Base-by-base conservation (phyloP, 106 monocot species). In the Triglochin maritima region DNA sequence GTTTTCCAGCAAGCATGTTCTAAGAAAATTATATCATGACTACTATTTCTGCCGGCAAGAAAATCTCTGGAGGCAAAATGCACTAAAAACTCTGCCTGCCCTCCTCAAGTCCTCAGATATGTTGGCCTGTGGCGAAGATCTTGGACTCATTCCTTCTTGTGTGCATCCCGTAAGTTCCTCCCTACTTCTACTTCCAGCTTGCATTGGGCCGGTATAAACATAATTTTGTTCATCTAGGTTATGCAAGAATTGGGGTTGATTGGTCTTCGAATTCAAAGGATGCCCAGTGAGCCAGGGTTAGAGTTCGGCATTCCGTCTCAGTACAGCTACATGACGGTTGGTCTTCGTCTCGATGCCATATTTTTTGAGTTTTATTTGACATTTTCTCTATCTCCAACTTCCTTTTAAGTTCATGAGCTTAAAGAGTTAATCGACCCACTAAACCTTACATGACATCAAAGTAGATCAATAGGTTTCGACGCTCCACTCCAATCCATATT, bases 31-130 rank as follows among this genome's bases (percentile, higher is more conserved):
- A 63, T 90, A 94, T 77, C 60, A 94, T 61, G 94, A 94, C 71
- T 94, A 94, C 76, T 94, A 90, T 81, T 94, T 94, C 73, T 74
- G 69, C 59, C 89, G 89, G 17, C 94, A 94, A 90, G 94, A 94
- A 73, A 75, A 65, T 71, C 77, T 94, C 2, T 94, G 94, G 94
- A 81, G 85, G 51, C 76, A 94, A 76, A 94, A 94, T 81, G 94
- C 94, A 63, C 68, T 94, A 71, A 94, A 87, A 67, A 94, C 94
- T 56, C 77, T 94, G 9, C 94, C 90, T 77, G 85, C 71, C 17
- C 84, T 94, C 3, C 73, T 90, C 75, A 83, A 85, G 70, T 90
- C 94, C 48, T 90, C 94, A 41, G 87, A 94, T 81, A 94, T 94
- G 94, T 72, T 94, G 59, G 87, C 90, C 42, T 94, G 90, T 57